Percentiles rank a stretch among this genome's conserved stretches.
phyloP scores from a whole-genome alignment of 225 moss, liverwort and hornwort genomes.

The Thuidium tamariscinum region DNA sequence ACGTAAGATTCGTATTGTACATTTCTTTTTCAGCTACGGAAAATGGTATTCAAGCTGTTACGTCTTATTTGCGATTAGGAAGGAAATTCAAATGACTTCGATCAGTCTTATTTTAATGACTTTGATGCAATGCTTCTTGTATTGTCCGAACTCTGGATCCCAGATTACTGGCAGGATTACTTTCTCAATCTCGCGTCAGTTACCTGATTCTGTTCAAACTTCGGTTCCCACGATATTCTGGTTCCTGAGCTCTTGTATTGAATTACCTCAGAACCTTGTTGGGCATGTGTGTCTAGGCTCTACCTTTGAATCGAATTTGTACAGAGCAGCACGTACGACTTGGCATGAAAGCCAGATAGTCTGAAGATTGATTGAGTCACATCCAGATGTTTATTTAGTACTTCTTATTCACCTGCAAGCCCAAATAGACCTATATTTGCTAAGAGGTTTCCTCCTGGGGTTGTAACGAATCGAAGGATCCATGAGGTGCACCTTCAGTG shows the following conservation, averaged over 20 bases:
- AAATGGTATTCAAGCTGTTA: background rate
- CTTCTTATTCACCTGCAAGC: background rate
- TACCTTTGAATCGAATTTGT: background rate
- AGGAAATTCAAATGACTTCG: background rate
- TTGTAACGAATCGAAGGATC: background rate
- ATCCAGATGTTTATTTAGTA: background rate
- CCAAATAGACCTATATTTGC: background rate
- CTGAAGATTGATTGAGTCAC: background rate
- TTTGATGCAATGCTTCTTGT: background rate
- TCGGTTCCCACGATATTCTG: background rate
- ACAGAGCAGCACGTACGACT: background rate
- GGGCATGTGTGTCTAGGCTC: background rate
- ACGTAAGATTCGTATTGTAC: background rate
- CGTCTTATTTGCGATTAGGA: background rate
- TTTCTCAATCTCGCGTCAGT: background rate
- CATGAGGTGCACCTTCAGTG: background rate
- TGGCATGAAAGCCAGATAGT: background rate
- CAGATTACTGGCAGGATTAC: background rate
- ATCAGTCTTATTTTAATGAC: background rate
- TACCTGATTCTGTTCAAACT: background rate
- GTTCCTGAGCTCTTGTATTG: background rate
- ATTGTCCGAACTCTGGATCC: background rate
- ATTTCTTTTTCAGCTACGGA: background rate
- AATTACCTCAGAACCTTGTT: background rate
- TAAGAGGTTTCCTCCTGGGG: background rate